Conservation (phyloP, 139 green algal species). For the Chlamydomonas incerta region DNA sequence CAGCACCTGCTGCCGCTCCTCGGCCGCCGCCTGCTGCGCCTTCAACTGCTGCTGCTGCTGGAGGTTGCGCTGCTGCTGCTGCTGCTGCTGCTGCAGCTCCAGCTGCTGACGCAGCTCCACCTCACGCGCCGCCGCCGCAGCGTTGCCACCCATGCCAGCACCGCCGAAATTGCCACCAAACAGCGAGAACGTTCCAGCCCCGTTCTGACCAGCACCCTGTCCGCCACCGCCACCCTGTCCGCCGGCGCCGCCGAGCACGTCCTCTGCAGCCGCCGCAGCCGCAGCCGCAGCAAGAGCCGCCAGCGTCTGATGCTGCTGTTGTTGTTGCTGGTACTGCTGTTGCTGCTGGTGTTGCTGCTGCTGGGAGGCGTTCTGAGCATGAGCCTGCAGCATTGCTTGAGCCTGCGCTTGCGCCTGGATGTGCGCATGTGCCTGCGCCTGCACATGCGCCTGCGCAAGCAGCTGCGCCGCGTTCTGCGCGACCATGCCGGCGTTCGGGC, state of each 20-base stretch:
- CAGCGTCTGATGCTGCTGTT: constrained; percentile 14
- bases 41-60: constrained; percentile 30
- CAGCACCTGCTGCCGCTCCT: constrained; percentile 16
- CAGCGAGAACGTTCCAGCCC: constrained; percentile 7
- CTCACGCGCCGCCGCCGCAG: neutral
- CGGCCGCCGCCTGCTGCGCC: constrained; percentile 10
- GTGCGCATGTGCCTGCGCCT: neutral
- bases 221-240: neutral
- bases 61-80: neutral
- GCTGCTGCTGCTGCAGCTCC: constrained; percentile 1
- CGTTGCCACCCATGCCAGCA: too few species aligned
- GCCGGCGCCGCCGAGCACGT: neutral
- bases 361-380: constrained; percentile 1
- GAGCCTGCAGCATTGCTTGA: neutral
- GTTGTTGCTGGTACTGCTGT: neutral
- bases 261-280: constrained; percentile 7
- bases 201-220: too few species aligned
- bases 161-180: constrained; percentile 7
- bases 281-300: constrained; percentile 20
- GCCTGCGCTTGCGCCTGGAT: neutral
- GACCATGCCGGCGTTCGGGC: neutral
- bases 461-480: constrained; percentile 40
- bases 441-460: constrained; percentile 19
- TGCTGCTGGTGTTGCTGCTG: constrained; percentile 25
- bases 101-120: constrained; percentile 28